Evolutionary conservation across 2,329 filamentous ascomycete species (phyloP), one percentile per base, ranked within the genome.

Genomic region (Claviceps quebecensis): DNA sequence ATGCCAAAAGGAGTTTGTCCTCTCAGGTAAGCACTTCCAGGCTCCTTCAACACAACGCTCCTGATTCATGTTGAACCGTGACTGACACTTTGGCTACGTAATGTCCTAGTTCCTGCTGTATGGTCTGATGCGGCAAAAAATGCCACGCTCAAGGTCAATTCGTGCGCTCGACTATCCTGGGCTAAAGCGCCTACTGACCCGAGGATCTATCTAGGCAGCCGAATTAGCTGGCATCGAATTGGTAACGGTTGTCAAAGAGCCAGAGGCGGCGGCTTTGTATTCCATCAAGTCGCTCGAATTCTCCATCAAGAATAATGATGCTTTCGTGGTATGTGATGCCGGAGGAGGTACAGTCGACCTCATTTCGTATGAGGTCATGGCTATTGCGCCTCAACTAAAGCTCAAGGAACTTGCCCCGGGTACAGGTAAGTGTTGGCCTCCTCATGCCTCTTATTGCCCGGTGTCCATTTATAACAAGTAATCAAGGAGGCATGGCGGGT

Each of bases 81-180:
- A n/a, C 26, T 26, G 11, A 16, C 6, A 29, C 4, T 19, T 45
- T n/a, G n/a, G 1, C 43, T 34, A 34, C 29, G 29, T 3, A 2
- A n/a, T n/a, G 14, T n/a, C n/a, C 77, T 76, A 0, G 76, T 80
- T 1, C 77, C 77, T 0, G 76, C 77, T 6, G 75, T 80, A 5
- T 81, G 77, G 77, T 75, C 71, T 26, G 74, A 78, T 44, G 65
- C 66, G 5, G 74, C 76, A 23, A 78, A 76, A 48, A 67, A 75
- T 43, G 69, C 69, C 37, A 80, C 75, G 0, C 45, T 58, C 1
- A 39, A 56, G 50, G 58, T 58, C 53, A 40, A 50, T 50, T 11
- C 26, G 6, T 45, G 11, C 7, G 16, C 14, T 46, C 23, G 4
- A 19, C 1, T 47, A n/a, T 47, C 14, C 4, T 41, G 13, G 19